A percentile compares a stretch with the other conserved stretches of the same genome.
Conservation (phyloP, 306 rosid species). For the Sicyos baderoa region DNA sequence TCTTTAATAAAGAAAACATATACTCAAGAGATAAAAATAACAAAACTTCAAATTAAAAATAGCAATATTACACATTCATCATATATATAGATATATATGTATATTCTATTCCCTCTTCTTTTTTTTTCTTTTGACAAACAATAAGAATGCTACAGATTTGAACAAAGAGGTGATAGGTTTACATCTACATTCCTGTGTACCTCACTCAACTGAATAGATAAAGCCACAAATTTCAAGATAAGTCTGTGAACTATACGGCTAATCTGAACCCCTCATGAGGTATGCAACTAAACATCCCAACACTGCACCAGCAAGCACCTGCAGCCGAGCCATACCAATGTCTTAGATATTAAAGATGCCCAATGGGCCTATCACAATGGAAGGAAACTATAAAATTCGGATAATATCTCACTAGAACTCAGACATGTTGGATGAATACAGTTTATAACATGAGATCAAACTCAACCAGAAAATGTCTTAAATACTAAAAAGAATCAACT, state of each 20-base stretch:
- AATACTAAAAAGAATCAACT: neutral
- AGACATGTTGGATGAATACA: neutral
- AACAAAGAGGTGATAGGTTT: neutral
- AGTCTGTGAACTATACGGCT: neutral
- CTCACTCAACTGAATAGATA: neutral
- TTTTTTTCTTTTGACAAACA: neutral
- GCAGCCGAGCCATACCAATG: conserved; percentile 9
- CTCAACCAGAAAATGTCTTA: neutral
- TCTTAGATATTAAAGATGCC: neutral
- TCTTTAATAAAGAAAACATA: too few species aligned
- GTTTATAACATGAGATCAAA: neutral
- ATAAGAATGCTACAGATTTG: neutral
- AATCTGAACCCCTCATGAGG: conserved; percentile 26
- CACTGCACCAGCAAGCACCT: conserved; percentile 44
- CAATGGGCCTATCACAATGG: neutral
- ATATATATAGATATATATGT: too few species aligned
- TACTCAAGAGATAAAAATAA: too few species aligned
- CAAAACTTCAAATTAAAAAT: too few species aligned
- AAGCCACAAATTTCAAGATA: neutral
- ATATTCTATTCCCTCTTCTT: too few species aligned
- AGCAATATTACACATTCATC: too few species aligned
- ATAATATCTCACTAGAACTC: neutral
- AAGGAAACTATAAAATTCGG: neutral
- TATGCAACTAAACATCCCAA: conserved; percentile 38
- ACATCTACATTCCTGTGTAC: neutral